A percentile compares a stretch with the other conserved stretches of the same genome.
Evolutionary conservation across 352 stramenopile species (phyloP).

Genomic region (Pythium pectinolyticum): DNA sequence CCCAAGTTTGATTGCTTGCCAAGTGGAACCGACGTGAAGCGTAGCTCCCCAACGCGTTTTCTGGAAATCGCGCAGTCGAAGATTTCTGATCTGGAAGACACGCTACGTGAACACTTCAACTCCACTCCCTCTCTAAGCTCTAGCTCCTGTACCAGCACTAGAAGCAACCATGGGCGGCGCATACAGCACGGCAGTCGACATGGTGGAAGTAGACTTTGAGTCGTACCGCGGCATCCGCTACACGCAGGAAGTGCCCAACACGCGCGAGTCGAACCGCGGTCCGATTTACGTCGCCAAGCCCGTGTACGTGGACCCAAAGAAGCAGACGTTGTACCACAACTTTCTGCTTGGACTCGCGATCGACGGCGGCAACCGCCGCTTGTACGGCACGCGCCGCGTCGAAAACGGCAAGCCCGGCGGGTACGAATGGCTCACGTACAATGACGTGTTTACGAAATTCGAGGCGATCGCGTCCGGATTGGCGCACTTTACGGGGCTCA

Average conservation of each 20-base stretch:
- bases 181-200: constrained; percentile 34
- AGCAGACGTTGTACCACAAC: constrained; percentile 49
- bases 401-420: constrained; percentile 36
- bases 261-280: constrained; percentile 37
- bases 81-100: too few relatives aligned
- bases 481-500: constrained; percentile 26
- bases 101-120: neutral
- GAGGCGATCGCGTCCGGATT: constrained; percentile 46
- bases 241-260: constrained; percentile 40
- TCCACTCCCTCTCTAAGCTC: neutral
- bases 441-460: constrained; percentile 38
- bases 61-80: too few relatives aligned
- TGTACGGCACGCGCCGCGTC: constrained; percentile 43
- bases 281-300: constrained; percentile 39
- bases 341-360: constrained; percentile 35
- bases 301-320: constrained; percentile 32
- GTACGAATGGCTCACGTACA: constrained; percentile 64
- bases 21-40: too few relatives aligned
- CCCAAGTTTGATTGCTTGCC: too few relatives aligned
- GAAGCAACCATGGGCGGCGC: constrained; percentile 52
- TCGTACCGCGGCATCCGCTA: constrained; percentile 48
- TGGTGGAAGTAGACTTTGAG: constrained; percentile 62
- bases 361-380: constrained; percentile 31
- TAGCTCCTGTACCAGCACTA: too few relatives aligned
- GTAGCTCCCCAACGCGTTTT: too few relatives aligned